Percentiles rank a stretch among this genome's conserved stretches.
Evolutionary conservation across 768 basidiomycete genomes (phyloP).

Genomic region (Multifurca ochricompacta): DNA sequence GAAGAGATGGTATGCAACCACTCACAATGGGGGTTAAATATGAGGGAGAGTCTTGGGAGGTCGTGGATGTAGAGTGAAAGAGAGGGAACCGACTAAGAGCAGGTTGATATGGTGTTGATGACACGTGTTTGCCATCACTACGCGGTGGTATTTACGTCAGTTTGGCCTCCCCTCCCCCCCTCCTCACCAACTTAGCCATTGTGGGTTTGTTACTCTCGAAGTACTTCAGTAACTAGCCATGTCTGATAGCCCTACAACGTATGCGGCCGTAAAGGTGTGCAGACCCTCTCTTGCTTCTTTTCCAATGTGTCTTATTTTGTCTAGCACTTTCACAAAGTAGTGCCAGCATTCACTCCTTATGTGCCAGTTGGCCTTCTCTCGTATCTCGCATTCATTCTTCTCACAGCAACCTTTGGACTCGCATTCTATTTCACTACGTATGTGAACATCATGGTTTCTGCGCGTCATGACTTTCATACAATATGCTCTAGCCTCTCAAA

Average conservation of each 20-base stretch:
- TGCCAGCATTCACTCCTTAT: slow-evolving; percentile 65
- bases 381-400: slow-evolving; percentile 63
- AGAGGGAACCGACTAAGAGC: slow-evolving; percentile 17
- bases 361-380: slow-evolving; percentile 64
- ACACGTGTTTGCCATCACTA: slow-evolving; percentile 49
- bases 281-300: not conserved
- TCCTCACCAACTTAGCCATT: not conserved
- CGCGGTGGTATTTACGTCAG: slow-evolving; percentile 37
- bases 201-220: not conserved
- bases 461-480: slow-evolving; percentile 1
- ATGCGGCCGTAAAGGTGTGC: slow-evolving; percentile 48
- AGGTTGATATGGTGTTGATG: slow-evolving; percentile 42
- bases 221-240: slow-evolving; percentile 31
- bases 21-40: slow-evolving; percentile 6
- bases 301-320: slow-evolving; percentile 1
- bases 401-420: slow-evolving; percentile 71
- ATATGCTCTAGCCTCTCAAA: slow-evolving; percentile 59
- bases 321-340: slow-evolving; percentile 54
- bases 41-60: slow-evolving; percentile 3
- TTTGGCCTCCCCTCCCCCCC: not conserved
- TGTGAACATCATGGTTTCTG: slow-evolving; percentile 26
- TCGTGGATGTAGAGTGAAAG: slow-evolving; percentile 17
- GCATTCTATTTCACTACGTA: slow-evolving; percentile 89
- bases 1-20: slow-evolving; percentile 3
- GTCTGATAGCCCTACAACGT: slow-evolving; percentile 32